Conservation (phyloP, 805 yeast species). For the Yarrowia sp. region DNA sequence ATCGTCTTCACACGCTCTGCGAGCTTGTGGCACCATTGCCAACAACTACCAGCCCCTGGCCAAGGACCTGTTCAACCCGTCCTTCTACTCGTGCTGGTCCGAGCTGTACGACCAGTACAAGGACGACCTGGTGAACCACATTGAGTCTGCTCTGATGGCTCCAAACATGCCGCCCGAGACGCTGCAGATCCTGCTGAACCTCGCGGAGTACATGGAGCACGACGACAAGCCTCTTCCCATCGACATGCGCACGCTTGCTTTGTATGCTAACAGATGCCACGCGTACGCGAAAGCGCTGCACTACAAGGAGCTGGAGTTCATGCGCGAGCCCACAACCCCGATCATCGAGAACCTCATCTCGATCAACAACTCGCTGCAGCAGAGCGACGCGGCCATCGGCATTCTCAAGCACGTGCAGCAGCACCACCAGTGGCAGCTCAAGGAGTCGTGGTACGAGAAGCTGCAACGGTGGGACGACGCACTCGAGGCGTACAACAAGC, state of each 20-base stretch:
- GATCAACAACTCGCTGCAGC: conserved; percentile 91
- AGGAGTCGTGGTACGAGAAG: conserved; percentile 97
- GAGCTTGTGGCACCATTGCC: conserved; percentile 90
- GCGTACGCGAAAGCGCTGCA: conserved; percentile 97
- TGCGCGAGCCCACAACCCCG: conserved; percentile 86
- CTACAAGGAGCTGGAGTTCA: conserved; percentile 91
- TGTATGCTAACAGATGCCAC: conserved; percentile 91
- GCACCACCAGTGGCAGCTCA: conserved; percentile 72
- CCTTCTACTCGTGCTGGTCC: conserved; percentile 94
- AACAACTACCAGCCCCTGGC: conserved; percentile 85
- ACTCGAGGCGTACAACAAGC: conserved; percentile 76
- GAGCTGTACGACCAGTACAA: conserved; percentile 85
- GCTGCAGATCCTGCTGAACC: conserved; percentile 79
- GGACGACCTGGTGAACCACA: conserved; percentile 80
- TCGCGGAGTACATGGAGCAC: conserved; percentile 97
- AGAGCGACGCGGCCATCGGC: conserved; percentile 97
- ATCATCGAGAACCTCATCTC: conserved; percentile 89
- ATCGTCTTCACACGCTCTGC: conserved; percentile 88
- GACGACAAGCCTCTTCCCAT: conserved; percentile 93
- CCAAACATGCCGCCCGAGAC: conserved; percentile 95
- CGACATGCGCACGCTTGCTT: conserved; percentile 83
- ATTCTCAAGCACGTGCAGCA: conserved; percentile 70
- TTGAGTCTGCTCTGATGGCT: conserved; percentile 83
- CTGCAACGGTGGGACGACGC: conserved; percentile 99
- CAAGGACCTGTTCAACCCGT: conserved; percentile 85